Conservation (phyloP, 2,329 filamentous ascomycete genomes). For the Ophiostoma novo-ulmi region DNA sequence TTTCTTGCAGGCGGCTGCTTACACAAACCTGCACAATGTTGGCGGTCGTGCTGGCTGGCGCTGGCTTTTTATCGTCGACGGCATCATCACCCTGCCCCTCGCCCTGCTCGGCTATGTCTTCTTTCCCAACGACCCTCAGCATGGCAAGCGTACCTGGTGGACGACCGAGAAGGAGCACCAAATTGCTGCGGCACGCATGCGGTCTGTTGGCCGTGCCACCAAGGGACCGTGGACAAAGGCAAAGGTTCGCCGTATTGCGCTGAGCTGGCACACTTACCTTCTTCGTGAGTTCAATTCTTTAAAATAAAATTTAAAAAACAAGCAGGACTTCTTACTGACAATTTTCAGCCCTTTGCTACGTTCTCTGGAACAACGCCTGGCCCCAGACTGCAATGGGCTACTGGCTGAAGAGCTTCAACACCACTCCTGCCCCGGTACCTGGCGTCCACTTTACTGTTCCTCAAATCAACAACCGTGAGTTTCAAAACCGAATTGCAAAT, state of each 20-base stretch:
- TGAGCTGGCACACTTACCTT: constrained; percentile 39
- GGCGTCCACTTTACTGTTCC: constrained; percentile 33
- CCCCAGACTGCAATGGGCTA: constrained; percentile 38
- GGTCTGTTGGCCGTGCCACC: constrained; percentile 34
- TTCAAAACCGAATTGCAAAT: not conserved
- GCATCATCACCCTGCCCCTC: constrained; percentile 39
- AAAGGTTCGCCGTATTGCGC: constrained; percentile 34
- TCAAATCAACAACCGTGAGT: constrained; percentile 30
- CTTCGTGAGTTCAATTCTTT: not conserved
- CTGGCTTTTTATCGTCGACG: constrained; percentile 48
- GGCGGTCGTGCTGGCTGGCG: constrained; percentile 46
- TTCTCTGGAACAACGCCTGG: constrained; percentile 38
- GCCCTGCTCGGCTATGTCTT: constrained; percentile 47
- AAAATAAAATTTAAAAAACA: not conserved
- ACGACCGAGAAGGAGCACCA: constrained; percentile 35
- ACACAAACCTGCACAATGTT: constrained; percentile 48
- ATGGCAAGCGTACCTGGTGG: constrained; percentile 36
- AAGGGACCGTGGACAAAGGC: constrained; percentile 32
- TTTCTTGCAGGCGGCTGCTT: constrained; percentile 46
- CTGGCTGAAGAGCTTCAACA: constrained; percentile 40
- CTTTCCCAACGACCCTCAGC: constrained; percentile 47
- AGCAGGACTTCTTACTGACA: constrained; percentile 9
- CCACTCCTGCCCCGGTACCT: constrained; percentile 34
- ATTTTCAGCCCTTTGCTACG: constrained; percentile 36
- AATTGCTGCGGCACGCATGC: constrained; percentile 34